Evolutionary conservation across 2,329 filamentous ascomycete genomes (phyloP), one percentile per base, ranked within the genome.

Genomic region (Cladobotryum mycophilum): DNA sequence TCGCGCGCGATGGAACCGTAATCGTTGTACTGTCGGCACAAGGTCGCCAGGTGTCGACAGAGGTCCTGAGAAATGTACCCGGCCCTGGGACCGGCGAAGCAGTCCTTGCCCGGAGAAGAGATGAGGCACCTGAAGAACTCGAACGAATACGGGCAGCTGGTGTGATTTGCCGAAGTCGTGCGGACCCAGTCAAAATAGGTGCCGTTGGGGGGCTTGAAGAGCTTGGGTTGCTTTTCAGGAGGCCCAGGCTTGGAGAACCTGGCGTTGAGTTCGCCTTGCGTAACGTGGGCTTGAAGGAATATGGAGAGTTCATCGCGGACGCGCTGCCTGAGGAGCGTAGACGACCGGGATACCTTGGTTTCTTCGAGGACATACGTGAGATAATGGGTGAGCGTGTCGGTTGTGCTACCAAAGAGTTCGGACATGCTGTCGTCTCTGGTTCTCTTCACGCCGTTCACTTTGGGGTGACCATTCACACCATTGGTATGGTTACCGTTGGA

Each of bases 1-100:
- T 59, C 55, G 9, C 55, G 47, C n/a, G n/a, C 22, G 5, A 45
- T 35, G 12, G 57, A 59, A 7, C 54, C 54, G 3, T 40, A 48
- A 45, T 59, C 56, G 48, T 59, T 59, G 45, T 56, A 54, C 50
- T 52, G 51, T 41, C 56, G 54, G 38, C 53, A 56, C 47, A 50
- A 46, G 15, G 55, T 56, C 3, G 57, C 35, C 13, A 55, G 45
- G 37, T 59, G 57, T 5, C 51, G 34, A 20, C 47, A 45, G 3
- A 52, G 12, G 11, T 48, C 55, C 3, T 40, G 18, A 11, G 22
- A 42, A 15, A 59, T 25, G 49, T 57, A 59, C 46, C 49, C 52
- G 15, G 52, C 41, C 13, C 15, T 37, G 12, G 40, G 47, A 4
- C 35, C 22, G 14, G 53, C 48, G 33, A 52, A 54, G 41, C 45